Evolutionary conservation across 2,329 filamentous ascomycete species (phyloP).

Genomic region (Karstenula rhodostoma): DNA sequence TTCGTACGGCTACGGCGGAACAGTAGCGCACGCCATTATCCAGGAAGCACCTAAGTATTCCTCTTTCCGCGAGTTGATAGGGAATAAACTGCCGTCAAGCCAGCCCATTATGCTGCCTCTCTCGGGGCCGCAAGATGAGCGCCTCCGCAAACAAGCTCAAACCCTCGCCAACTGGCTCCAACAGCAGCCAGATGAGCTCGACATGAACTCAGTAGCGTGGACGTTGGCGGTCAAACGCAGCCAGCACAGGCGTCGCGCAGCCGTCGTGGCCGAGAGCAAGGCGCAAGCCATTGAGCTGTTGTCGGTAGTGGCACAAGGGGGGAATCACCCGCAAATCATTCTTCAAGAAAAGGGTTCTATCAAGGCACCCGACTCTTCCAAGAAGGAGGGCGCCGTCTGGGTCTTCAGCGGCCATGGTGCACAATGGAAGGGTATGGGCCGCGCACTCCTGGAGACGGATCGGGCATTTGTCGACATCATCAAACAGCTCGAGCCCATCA

Average conservation of each 20-base stretch:
- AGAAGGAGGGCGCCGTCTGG: constrained; percentile 26
- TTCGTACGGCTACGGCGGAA: constrained; percentile 5
- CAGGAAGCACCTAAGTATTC: background rate
- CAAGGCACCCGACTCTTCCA: background rate
- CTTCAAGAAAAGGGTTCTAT: background rate
- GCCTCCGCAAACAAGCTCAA: background rate
- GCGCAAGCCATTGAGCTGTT: background rate
- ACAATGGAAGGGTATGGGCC: constrained; percentile 20
- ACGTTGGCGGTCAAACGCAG: background rate
- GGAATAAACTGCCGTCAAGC: background rate
- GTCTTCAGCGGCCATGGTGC: constrained; percentile 49
- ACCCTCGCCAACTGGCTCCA: background rate
- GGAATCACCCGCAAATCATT: background rate
- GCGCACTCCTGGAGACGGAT: constrained; percentile 27
- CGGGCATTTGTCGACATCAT: background rate
- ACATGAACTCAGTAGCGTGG: background rate
- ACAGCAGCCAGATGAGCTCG: background rate
- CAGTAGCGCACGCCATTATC: background rate
- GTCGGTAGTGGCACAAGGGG: background rate
- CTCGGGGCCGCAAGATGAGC: constrained; percentile 2
- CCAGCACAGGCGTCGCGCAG: background rate
- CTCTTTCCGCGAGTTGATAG: constrained; percentile 1
- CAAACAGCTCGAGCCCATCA: background rate
- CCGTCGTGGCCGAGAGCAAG: background rate
- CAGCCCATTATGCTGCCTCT: background rate